phyloP scores from a whole-genome alignment of 768 basidiomycete genomes.

The Lanmaoa rubissima region DNA sequence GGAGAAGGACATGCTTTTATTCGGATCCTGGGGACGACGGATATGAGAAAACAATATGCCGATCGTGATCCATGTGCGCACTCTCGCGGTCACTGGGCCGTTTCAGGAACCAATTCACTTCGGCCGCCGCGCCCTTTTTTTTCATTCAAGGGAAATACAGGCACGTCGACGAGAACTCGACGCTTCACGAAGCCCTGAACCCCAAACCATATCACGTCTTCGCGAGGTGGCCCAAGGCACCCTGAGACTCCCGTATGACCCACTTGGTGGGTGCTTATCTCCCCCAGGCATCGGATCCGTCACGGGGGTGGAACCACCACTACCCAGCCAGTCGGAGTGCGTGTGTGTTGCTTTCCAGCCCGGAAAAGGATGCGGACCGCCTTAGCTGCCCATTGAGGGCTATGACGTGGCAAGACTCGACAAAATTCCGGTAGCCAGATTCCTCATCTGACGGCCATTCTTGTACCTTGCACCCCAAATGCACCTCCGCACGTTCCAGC shows the following conservation, averaged over 20 bases:
- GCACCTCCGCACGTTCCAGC: background rate
- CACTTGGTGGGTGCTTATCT: background rate
- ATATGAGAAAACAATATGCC: conserved; percentile 24
- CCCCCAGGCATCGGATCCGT: conserved; percentile 14
- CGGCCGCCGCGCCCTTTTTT: conserved; percentile 25
- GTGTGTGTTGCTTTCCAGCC: background rate
- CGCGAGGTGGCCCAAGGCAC: background rate
- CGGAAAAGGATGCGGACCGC: conserved; percentile 1
- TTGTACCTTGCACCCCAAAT: conserved; percentile 3
- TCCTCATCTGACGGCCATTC: background rate
- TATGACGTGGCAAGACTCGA: background rate
- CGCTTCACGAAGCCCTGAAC: conserved; percentile 17
- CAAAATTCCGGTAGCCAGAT: background rate
- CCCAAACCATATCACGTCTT: conserved; percentile 11
- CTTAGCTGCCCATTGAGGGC: background rate
- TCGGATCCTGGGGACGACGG: conserved; percentile 5
- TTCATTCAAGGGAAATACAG: conserved; percentile 20
- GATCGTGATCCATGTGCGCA: conserved; percentile 19
- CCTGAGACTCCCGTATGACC: background rate
- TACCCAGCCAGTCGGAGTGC: background rate
- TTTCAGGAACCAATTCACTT: conserved; percentile 25
- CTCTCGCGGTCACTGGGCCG: conserved; percentile 18
- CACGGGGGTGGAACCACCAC: background rate
- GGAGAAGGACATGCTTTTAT: conserved; percentile 22
- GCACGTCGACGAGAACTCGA: conserved; percentile 16